Base-by-base conservation (phyloP, 2,329 filamentous ascomycete species). In the Botrytis byssoidea region DNA sequence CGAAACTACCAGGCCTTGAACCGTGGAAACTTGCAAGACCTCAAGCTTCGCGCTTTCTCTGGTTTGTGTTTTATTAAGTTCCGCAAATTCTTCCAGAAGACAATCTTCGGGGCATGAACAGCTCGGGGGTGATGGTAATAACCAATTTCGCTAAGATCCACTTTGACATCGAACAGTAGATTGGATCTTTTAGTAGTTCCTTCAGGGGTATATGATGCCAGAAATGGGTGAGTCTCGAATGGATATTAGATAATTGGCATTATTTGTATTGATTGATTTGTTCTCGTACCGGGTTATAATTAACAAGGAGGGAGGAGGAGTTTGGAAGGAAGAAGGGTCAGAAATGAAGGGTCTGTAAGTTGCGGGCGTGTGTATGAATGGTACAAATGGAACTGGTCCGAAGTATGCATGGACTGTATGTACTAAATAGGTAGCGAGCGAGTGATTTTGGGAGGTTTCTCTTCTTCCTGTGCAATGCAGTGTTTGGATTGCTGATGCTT, bases 111-210 rank as follows among this genome's bases (percentile, higher is more conserved):
- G 74, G 76, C 76, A 77, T 77, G 73, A 79, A 77, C 64, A 75
- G 71, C 59, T 70, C 72, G 73, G 77, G 76, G 76, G 74, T 74
- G 75, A 67, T 73, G 70, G 74, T 72, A 74, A 59, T 69, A 73
- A 72, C 57, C 72, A 77, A 77, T 77, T 76, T 77, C 76, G 76
- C 76, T 77, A 74, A 72, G 67, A 66, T 74, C 74, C 72, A 75
- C 72, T 60, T 72, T 68, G 71, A 68, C 71, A 72, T 72, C 51
- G 63, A 72, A 72, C 46, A 65, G 70, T 71, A 71, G 59, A 71
- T 71, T 71, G 70, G 70, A 71, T 71, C 42, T 69, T 46, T 46
- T 60, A 68, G 71, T 72, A 67, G 71, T 68, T 68, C 60, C 46
- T 67, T 35, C 70, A 67, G 46, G 61, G 70, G 37, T 32, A 68